Evolutionary conservation across 2,329 filamentous ascomycete genomes (phyloP), one percentile per base, ranked within the genome.

Genomic region (Diaporthe vaccinii): DNA sequence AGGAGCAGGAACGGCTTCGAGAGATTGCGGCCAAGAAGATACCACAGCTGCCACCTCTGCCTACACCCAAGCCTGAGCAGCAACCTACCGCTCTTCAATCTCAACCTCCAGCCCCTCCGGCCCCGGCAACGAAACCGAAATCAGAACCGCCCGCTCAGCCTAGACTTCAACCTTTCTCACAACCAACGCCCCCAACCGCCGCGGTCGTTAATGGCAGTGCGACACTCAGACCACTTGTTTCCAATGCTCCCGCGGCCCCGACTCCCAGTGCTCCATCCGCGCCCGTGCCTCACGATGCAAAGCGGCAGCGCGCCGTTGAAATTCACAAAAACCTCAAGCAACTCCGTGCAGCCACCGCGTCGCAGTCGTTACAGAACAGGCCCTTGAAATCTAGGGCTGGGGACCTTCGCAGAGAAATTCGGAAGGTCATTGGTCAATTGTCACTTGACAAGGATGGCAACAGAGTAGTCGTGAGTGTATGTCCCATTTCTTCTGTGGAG

Each of bases 371-470:
- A 79, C 84, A 86, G 31, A 90, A 92, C 78, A 82, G 79, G 82
- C 78, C 83, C 80, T 84, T 95, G 39, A 95, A 94, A 82, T 87
- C 88, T 70, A 88, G 90, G 49, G 89, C 95, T 81, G 93, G 94
- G 46, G 90, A 95, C 73, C 91, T 94, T 87, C 89, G 94, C 55
- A 88, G 94, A 75, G 89, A 92, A 57, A 91, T 97, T 72, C 89
- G 90, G 53, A 93, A 93, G 79, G 91, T 89, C 25, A 89, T 96
- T 73, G 94, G 95, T 9, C 94, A 97, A 81, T 84, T 95, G 39
- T 93, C 34, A 58, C 79, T 25, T 77, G 79, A 41, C 78, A 80
- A 46, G 82, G 83, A 77, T 88, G 84, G 69, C 80, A 83, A 76
- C 88, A 89, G 78, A 90, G 92, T 84, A 79, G 86, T 73, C 44